Conservation (phyloP, 148 eudicot species). For the Amaranthus palmeri region DNA sequence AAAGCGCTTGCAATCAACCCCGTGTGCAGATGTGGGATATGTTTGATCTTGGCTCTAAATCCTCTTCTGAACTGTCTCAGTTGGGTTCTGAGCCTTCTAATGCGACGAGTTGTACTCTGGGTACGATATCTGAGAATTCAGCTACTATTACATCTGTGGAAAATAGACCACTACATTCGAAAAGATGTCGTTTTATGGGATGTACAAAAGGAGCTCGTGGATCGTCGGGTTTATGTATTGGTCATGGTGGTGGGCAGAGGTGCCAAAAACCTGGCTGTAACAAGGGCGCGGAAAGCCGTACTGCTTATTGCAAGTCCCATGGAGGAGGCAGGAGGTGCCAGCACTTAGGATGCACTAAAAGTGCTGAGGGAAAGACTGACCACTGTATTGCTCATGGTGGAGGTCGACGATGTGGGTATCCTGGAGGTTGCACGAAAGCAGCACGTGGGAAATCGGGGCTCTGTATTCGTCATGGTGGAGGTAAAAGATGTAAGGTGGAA, state of each 20-base stretch:
- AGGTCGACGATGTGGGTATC: slow-evolving; percentile 64
- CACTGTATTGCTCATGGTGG: slow-evolving; percentile 94
- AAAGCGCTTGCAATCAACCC: slow-evolving; percentile 28
- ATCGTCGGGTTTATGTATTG: slow-evolving; percentile 79
- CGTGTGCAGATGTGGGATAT: slow-evolving; percentile 31
- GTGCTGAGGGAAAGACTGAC: slow-evolving; percentile 91
- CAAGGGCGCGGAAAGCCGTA: slow-evolving; percentile 88
- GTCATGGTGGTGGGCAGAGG: slow-evolving; percentile 93
- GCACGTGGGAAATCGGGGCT: slow-evolving; percentile 95
- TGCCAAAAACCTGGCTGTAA: slow-evolving; percentile 89
- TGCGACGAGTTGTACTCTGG: slow-evolving; percentile 41
- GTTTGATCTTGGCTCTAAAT: slow-evolving; percentile 26
- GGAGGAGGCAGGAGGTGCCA: slow-evolving; percentile 95
- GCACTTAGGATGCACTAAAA: slow-evolving; percentile 83
- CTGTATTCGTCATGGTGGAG: slow-evolving; percentile 91
- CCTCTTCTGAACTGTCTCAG: slow-evolving; percentile 36
- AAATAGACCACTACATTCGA: slow-evolving; percentile 38
- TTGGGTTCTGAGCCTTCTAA: slow-evolving; percentile 62
- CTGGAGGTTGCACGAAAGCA: slow-evolving; percentile 77
- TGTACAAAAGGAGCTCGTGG: slow-evolving; percentile 94
- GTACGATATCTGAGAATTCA: slow-evolving; percentile 47
- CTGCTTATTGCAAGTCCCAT: slow-evolving; percentile 89
- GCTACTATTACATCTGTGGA: slow-evolving; percentile 33
- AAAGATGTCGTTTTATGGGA: slow-evolving; percentile 59
- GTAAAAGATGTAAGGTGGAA: slow-evolving; percentile 78